Percentiles rank a stretch among this genome's conserved stretches.
phyloP scores from a whole-genome alignment of 2,329 filamentous ascomycete species.

The Arthroderma sp. region DNA sequence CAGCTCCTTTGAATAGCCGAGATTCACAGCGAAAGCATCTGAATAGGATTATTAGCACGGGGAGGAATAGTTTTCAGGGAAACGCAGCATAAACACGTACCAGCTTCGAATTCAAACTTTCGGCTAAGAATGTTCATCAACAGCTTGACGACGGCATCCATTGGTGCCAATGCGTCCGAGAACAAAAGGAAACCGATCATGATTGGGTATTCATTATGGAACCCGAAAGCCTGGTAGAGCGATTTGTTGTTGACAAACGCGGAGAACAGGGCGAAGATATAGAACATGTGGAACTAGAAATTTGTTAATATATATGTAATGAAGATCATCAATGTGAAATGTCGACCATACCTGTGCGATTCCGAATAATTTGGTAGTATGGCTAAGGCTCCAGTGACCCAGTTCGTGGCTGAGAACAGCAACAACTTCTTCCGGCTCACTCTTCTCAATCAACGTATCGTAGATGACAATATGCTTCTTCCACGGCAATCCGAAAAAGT shows the following conservation, averaged over 20 bases:
- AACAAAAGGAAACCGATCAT: constrained; percentile 97
- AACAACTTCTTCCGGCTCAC: constrained; percentile 78
- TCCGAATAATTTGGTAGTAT: constrained; percentile 80
- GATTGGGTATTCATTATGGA: constrained; percentile 68
- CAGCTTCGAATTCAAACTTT: constrained; percentile 91
- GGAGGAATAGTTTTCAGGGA: background rate
- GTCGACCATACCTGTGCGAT: constrained; percentile 59
- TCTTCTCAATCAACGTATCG: constrained; percentile 94
- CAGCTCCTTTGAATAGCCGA: constrained; percentile 74
- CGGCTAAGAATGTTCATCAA: constrained; percentile 92
- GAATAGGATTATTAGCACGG: constrained; percentile 13
- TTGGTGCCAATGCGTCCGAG: constrained; percentile 87
- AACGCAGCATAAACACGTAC: constrained; percentile 26
- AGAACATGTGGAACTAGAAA: constrained; percentile 74
- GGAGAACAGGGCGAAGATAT: constrained; percentile 91
- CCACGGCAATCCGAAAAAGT: constrained; percentile 96
- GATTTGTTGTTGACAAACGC: constrained; percentile 94
- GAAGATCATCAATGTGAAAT: constrained; percentile 57
- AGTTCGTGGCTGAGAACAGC: constrained; percentile 92
- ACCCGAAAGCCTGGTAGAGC: constrained; percentile 83
- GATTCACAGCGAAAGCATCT: constrained; percentile 71
- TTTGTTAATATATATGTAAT: constrained; percentile 7
- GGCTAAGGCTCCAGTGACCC: constrained; percentile 90
- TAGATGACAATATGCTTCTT: constrained; percentile 99
- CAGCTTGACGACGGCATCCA: constrained; percentile 89